Evolutionary conservation across 192 early-diverging fungal species (phyloP), one percentile per base, ranked within the genome.

Genomic region (Umbelopsis ramanniana): DNA sequence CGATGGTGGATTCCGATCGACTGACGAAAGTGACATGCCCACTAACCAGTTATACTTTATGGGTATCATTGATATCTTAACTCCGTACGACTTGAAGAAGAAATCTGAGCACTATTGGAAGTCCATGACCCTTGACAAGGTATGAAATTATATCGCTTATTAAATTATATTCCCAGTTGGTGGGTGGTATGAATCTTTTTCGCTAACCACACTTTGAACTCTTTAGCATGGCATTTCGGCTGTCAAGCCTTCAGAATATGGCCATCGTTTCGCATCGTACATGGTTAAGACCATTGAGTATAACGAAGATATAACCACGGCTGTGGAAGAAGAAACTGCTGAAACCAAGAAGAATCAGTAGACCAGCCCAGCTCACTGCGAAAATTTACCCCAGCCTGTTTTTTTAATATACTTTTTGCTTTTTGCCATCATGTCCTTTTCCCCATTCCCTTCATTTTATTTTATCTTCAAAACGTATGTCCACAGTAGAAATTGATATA

Each of bases 41-140:
- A 76, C 86, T 10, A 83, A 87, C 55, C 82, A 91, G 66, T 84
- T 98, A 10, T 99, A 99, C 83, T 98, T 96, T 76, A 87, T 99
- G 72, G 96, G 97, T 15, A 91, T 98, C 71, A 99, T 99, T 67
- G 98, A 99, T 75, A 98, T 99, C 54, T 87, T 99, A 68, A 99
- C 98, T 19, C 90, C 93, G 6, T 99, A 98, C 82, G 92, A 95
- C 79, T 77, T 88, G 35, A 80, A 87, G 55, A 99, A 99, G 82
- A 90, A 92, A 73, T 72, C 92, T 43, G 98, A 99, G 77, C 93
- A 95, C 71, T 80, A 93, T 26, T 96, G 92, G 86, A 99, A 97
- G 81, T 83, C 89, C 9, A 74, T 98, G 66, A 86, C 85, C 17
- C 84, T 93, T 68, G 94, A 98, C 70, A 86, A 88, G 69, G 29